Evolutionary conservation across 2,329 filamentous ascomycete genomes (phyloP).

Genomic region (Aspergillus hiratsukae): DNA sequence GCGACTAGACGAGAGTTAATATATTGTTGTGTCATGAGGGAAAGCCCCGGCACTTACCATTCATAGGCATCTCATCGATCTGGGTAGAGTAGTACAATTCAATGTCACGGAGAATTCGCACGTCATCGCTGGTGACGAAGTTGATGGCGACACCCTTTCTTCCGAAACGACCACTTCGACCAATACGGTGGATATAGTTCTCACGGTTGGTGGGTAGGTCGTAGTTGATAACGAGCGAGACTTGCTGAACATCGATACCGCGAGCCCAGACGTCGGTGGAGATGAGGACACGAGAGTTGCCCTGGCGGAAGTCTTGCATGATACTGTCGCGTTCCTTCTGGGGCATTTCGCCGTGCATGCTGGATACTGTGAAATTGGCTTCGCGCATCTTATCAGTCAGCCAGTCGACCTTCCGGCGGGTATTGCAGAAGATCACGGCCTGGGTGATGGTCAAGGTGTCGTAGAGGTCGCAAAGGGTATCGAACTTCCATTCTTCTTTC

Average conservation of each 20-base stretch:
- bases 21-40: neutral
- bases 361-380: slow-evolving; percentile 96
- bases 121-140: slow-evolving; percentile 97
- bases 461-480: slow-evolving; percentile 97
- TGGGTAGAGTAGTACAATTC: slow-evolving; percentile 95
- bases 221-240: slow-evolving; percentile 98
- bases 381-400: slow-evolving; percentile 99
- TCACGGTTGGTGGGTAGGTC: slow-evolving; percentile 97
- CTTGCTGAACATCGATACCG: slow-evolving; percentile 98
- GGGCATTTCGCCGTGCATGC: slow-evolving; percentile 99
- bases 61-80: slow-evolving; percentile 99
- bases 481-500: slow-evolving; percentile 99
- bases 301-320: slow-evolving; percentile 98
- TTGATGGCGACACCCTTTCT: slow-evolving; percentile 99
- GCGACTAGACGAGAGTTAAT: slow-evolving; percentile 26
- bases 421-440: slow-evolving; percentile 99
- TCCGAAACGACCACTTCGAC: slow-evolving; percentile 89
- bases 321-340: slow-evolving; percentile 98
- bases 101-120: slow-evolving; percentile 94
- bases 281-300: slow-evolving; percentile 92
- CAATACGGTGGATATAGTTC: slow-evolving; percentile 99
- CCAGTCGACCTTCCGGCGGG: slow-evolving; percentile 98
- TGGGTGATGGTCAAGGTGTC: slow-evolving; percentile 98
- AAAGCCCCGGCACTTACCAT: slow-evolving; percentile 58
- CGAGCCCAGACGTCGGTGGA: slow-evolving; percentile 97